These are phyloP conservation scores for Microstroma glucosiphilum DNA, from an alignment of 1,284 basidiomycete species.

Conservation along the genomic window DNA sequence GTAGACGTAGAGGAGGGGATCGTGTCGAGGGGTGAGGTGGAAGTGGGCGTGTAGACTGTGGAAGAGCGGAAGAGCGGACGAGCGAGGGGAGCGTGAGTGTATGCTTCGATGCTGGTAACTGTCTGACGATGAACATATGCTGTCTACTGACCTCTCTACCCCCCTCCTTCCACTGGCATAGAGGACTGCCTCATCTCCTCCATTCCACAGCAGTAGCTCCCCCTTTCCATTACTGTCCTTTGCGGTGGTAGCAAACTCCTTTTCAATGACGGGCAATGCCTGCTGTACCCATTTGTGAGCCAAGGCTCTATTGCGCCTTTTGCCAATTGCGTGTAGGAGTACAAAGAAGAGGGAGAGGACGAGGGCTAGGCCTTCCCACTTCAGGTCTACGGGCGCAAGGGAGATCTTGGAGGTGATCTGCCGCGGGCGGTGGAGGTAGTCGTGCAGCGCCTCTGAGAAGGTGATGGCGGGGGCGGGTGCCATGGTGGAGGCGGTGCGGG, in stretches of 20 bases:
- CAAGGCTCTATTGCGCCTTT: conserved; percentile 27
- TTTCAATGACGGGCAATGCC: conserved; percentile 24
- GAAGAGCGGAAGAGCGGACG: not conserved
- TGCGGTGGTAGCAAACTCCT: conserved; percentile 35
- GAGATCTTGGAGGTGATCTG: not conserved
- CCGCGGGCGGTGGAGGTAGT: not conserved
- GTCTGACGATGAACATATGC: not conserved
- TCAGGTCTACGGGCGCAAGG: conserved; percentile 21
- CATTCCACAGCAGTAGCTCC: conserved; percentile 42
- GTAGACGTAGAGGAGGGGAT: conserved; percentile 29
- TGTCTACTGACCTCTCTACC: conserved; percentile 21
- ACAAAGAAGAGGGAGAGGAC: conserved; percentile 28
- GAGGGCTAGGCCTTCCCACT: conserved; percentile 29
- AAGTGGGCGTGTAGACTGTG: conserved; percentile 34
- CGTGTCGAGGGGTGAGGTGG: conserved; percentile 35
- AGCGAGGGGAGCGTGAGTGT: not conserved
- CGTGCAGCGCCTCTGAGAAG: not conserved
- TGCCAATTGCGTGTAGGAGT: conserved; percentile 29
- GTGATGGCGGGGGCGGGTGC: too few species aligned
- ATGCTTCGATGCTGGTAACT: not conserved
- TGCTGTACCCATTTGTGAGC: conserved; percentile 23
- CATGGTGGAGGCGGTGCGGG: too few species aligned
- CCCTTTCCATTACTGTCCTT: conserved; percentile 23
- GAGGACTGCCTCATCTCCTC: conserved; percentile 36
- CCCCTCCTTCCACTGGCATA: conserved; percentile 45